These are phyloP conservation scores for Trametes pubescens DNA, from an alignment of 1,284 basidiomycete species.

Conservation along the genomic window DNA sequence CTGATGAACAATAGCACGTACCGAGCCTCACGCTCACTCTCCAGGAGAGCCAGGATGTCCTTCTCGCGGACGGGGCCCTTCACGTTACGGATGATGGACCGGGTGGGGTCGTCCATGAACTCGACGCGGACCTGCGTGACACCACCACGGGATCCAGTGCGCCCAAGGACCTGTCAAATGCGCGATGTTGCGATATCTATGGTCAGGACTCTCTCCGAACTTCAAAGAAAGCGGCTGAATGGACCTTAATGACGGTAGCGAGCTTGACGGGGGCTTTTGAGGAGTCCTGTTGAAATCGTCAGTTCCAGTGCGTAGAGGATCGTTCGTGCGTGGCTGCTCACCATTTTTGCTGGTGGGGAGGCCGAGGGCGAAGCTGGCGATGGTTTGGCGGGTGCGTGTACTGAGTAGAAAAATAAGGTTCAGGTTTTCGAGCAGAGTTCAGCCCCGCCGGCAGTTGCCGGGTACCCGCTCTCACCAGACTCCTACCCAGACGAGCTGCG, in stretches of 20 bases:
- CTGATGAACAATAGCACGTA: conserved; percentile 54
- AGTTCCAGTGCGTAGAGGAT: neutral
- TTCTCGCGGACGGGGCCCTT: conserved; percentile 97
- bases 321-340: conserved; percentile 21
- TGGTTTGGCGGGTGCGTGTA: conserved; percentile 40
- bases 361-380: conserved; percentile 38
- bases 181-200: conserved; percentile 8
- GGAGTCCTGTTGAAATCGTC: conserved; percentile 61
- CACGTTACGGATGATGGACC: conserved; percentile 99
- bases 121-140: conserved; percentile 99
- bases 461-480: conserved; percentile 13
- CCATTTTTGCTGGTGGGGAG: conserved; percentile 37
- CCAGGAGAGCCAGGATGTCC: conserved; percentile 97
- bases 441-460: conserved; percentile 37
- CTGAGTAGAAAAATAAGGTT: conserved; percentile 42
- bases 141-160: conserved; percentile 99
- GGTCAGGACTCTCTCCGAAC: conserved; percentile 17
- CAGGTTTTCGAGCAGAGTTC: conserved; percentile 24
- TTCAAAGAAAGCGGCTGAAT: conserved; percentile 24
- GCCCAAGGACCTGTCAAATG: conserved; percentile 85
- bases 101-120: conserved; percentile 97
- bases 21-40: conserved; percentile 99
- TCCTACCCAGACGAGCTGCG: conserved; percentile 12
- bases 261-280: conserved; percentile 94
- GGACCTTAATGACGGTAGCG: conserved; percentile 94